Evolutionary conservation across 2,329 filamentous ascomycete species (phyloP), one percentile per base, ranked within the genome.

Genomic region (Sphaceloma murrayae): DNA sequence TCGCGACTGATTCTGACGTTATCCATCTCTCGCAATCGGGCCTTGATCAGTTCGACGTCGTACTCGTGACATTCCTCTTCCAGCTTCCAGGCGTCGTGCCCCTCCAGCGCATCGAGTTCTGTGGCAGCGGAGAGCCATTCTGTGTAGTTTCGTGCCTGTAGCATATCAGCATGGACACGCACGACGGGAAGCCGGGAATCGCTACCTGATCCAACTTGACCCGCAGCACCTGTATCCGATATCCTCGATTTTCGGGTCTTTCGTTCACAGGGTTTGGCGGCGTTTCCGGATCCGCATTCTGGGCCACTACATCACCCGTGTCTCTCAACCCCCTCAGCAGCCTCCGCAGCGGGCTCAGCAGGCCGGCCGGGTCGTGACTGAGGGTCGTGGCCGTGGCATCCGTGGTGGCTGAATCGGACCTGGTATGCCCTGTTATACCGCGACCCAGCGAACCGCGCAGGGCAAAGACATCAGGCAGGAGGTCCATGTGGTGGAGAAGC

Each of bases 81-180:
- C 22, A 69, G 61, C 59, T 94, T 94, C 88, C 88, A 94, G 19
- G 69, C 65, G 52, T 89, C 79, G 56, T 89, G 86, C 34, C 80
- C 80, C 59, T 94, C 85, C 10, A 94, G 67, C 7, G 71, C 61
- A 58, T 95, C 88, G 32, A 95, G 74, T 56, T 88, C 80, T 32
- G 70, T 71, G 2, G 88, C 88, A 7, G 84, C 82, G 11, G 67
- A 67, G 52, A 80, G 74, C 86, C 88, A 95, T 57, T 87, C 77
- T 39, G 72, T 66, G 53, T 79, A 73, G 1, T 75, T 75, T 48
- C 76, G 72, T 49, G 85, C 83, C 78, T 85, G 52, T 46, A 32
- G 27, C 19, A 39, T 38, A 47, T 30, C 8, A 27, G 17, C 18
- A 43, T 56, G 19, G 54, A 53, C 29, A 36, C 4, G n/a, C 10